Evolutionary conservation across 805 yeast species (phyloP).

Genomic region (Tetrapisispora iriomotensis): DNA sequence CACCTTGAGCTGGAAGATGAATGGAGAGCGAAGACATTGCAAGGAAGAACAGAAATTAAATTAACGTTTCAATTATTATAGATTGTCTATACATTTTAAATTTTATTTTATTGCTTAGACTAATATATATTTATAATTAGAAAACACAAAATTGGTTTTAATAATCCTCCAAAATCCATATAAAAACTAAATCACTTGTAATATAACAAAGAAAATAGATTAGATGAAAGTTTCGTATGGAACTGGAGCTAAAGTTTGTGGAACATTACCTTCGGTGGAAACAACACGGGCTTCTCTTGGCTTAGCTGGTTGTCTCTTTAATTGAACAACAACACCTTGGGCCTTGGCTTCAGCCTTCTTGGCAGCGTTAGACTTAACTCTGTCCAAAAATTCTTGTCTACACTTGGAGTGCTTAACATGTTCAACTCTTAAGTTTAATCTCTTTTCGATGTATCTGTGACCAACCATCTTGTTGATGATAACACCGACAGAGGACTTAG

Average conservation of each 20-base stretch:
- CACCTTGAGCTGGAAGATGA: no score
- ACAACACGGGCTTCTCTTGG: constrained; percentile 92
- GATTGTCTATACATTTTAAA: no score
- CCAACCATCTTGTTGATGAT: constrained; percentile 98
- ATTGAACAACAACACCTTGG: constrained; percentile 78
- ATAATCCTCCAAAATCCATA: constrained; percentile 2
- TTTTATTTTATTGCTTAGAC: no score
- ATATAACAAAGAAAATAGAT: constrained; percentile 22
- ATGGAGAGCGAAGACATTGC: no score
- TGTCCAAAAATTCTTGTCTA: constrained; percentile 97
- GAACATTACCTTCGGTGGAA: constrained; percentile 70
- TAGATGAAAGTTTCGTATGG: constrained; percentile 99
- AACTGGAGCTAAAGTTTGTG: constrained; percentile 98
- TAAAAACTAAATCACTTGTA: constrained; percentile 1
- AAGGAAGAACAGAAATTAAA: no score
- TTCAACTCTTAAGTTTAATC: constrained; percentile 97
- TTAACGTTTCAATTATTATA: neutral
- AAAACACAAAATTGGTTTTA: constrained; percentile 1
- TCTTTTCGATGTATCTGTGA: constrained; percentile 97
- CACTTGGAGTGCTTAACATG: constrained; percentile 99
- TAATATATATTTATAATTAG: neutral
- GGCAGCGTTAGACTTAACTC: constrained; percentile 96
- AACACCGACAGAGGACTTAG: constrained; percentile 98
- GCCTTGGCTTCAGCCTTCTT: constrained; percentile 90
- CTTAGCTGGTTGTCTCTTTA: constrained; percentile 97